Evolutionary conservation across 805 yeast genomes (phyloP).

Genomic region (Isabelozyma rhagii): DNA sequence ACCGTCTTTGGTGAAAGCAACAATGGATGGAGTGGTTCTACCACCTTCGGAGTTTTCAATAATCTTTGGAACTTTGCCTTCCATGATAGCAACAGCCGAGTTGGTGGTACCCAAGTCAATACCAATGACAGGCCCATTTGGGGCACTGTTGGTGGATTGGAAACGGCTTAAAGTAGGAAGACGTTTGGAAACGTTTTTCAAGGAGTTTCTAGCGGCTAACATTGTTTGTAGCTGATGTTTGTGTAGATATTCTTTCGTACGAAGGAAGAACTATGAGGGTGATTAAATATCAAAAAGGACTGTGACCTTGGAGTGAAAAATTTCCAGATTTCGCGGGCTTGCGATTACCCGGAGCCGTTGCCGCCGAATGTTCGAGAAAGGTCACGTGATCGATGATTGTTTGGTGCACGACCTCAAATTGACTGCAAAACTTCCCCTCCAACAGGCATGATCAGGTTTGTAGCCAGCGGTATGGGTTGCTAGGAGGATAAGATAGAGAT

Average conservation of each 20-base stretch:
- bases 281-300: background rate
- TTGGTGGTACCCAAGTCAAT: slow-evolving; percentile 87
- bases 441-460: too few species aligned
- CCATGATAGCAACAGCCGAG: slow-evolving; percentile 85
- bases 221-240: slow-evolving; percentile 11
- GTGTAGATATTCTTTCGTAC: too few species aligned
- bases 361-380: slow-evolving; percentile 7
- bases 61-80: slow-evolving; percentile 72
- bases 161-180: slow-evolving; percentile 24
- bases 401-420: too few species aligned
- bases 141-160: slow-evolving; percentile 29
- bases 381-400: background rate
- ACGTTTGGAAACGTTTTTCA: slow-evolving; percentile 37
- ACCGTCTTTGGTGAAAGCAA: slow-evolving; percentile 89
- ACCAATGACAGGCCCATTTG: slow-evolving; percentile 65
- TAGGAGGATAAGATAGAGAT: too few species aligned
- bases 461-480: too few species aligned
- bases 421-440: too few species aligned
- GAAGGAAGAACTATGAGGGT: too few species aligned
- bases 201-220: slow-evolving; percentile 43
- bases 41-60: slow-evolving; percentile 77
- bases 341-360: slow-evolving; percentile 6
- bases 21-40: slow-evolving; percentile 87
- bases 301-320: slow-evolving; percentile 3
- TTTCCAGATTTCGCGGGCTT: background rate